Base-by-base conservation (phyloP, 2,329 filamentous ascomycete species). In the Metarhizium sp. region DNA sequence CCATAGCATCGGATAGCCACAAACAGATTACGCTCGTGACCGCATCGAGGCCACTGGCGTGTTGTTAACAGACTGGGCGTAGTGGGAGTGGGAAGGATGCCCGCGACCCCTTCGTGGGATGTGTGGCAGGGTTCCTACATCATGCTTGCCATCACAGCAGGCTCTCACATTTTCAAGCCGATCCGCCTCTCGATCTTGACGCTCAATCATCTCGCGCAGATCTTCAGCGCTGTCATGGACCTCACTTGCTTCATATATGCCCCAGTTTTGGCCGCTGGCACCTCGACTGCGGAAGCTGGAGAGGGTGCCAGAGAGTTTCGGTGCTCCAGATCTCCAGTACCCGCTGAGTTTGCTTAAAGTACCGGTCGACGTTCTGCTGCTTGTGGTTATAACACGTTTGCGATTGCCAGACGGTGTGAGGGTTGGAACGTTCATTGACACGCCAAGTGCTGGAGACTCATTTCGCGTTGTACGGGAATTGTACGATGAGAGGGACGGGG, bases 111-210 rank as follows among this genome's bases (percentile, higher is more conserved):
- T 74, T 67, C 75, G 78, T 51, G 73, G 66, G 50, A 72, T 70
- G 57, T 73, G 74, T 56, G 78, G 73, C 52, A 87, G 68, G 54
- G 77, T 82, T 54, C 82, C 79, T 51, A 90, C 87, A 67, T 90
- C 86, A 64, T 90, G 87, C 74, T 88, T 89, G 92, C 92, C 94
- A 80, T 97, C 94, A 72, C 94, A 99, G 75, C 94, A 99, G 57
- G 92, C 92, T 67, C 94, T 81, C 60, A 99, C 94, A 69, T 99
- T 96, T 77, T 97, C 92, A 64, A 97, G 78, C 59, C 86, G 80
- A 66, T 92, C 88, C 30, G 86, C 78, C 61, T 92, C 88, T 54
- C 84, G 77, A 64, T 92, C 87, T 66, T 91, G 86, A 59, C 82
- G 78, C 71, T 92, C 88, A 63, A 92, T 89, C 60, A 92, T 84